phyloP scores from a whole-genome alignment of 192 early-diverging fungal genomes.

The Obelidium mucronatum region DNA sequence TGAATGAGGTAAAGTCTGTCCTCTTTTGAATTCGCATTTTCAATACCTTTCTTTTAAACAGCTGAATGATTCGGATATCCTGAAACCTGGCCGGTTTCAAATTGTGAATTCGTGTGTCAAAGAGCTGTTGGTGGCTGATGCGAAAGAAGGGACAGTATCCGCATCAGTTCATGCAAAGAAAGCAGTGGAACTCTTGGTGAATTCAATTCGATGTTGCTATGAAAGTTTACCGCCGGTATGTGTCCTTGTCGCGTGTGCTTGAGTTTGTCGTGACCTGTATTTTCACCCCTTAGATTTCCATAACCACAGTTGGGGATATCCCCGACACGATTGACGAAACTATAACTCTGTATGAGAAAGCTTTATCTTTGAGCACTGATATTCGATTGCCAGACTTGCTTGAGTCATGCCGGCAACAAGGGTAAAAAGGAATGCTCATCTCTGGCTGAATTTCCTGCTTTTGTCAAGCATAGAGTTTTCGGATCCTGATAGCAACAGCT shows the following conservation, averaged over 20 bases:
- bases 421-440: neutral
- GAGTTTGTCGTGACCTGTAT: too few species aligned
- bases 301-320: neutral
- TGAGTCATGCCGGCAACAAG: neutral
- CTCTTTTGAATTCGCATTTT: too few species aligned
- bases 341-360: constrained; percentile 15
- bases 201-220: constrained; percentile 25
- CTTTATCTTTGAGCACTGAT: neutral
- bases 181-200: constrained; percentile 12
- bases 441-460: constrained; percentile 25
- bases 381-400: neutral
- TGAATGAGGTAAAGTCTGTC: too few species aligned
- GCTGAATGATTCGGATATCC: neutral
- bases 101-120: constrained; percentile 18
- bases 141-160: neutral
- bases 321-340: neutral
- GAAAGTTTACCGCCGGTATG: neutral
- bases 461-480: constrained; percentile 3
- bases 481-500: neutral
- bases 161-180: neutral
- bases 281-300: neutral
- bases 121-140: neutral
- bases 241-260: neutral
- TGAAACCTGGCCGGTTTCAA: neutral
- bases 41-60: too few species aligned